These are phyloP conservation scores for Teratosphaeria nubilosa DNA, from an alignment of 2,329 filamentous ascomycete species.

Conservation along the genomic window DNA sequence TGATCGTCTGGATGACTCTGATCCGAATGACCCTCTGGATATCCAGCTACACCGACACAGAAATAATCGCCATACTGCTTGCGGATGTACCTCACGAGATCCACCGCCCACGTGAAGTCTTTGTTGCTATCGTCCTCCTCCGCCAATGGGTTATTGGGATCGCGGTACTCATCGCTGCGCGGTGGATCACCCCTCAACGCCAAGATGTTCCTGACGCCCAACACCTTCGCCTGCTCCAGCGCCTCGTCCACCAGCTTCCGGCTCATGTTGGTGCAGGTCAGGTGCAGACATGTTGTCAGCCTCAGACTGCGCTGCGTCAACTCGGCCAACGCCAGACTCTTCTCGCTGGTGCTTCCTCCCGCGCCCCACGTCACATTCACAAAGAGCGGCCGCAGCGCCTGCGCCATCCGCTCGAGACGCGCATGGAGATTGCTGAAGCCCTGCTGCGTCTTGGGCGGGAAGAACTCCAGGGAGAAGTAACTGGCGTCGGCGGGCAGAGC, in stretches of 20 bases:
- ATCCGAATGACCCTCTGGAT: conserved; percentile 90
- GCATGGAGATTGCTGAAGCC: conserved; percentile 89
- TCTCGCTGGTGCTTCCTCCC: conserved; percentile 80
- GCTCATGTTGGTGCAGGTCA: conserved; percentile 98
- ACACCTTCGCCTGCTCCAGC: conserved; percentile 75
- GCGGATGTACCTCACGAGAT: conserved; percentile 82
- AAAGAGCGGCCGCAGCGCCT: conserved; percentile 81
- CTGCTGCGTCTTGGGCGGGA: conserved; percentile 94
- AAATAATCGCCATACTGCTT: conserved; percentile 86
- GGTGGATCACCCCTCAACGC: conserved; percentile 88
- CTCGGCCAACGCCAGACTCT: conserved; percentile 89
- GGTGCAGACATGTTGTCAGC: conserved; percentile 86
- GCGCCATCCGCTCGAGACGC: conserved; percentile 88
- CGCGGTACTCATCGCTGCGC: conserved; percentile 74
- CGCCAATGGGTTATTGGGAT: conserved; percentile 46
- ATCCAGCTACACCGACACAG: conserved; percentile 86
- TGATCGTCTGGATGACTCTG: conserved; percentile 78
- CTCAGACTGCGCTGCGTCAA: conserved; percentile 86
- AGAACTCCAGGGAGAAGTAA: conserved; percentile 98
- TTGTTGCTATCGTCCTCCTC: conserved; percentile 55
- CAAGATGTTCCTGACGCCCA: conserved; percentile 89
- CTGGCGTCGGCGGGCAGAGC: conserved; percentile 68
- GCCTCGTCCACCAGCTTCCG: conserved; percentile 75
- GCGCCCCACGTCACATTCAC: conserved; percentile 98
- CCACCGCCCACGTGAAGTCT: conserved; percentile 80